Evolutionary conservation across 73 alveolate species (phyloP).

Genomic region (Durusdinium trenchii): DNA sequence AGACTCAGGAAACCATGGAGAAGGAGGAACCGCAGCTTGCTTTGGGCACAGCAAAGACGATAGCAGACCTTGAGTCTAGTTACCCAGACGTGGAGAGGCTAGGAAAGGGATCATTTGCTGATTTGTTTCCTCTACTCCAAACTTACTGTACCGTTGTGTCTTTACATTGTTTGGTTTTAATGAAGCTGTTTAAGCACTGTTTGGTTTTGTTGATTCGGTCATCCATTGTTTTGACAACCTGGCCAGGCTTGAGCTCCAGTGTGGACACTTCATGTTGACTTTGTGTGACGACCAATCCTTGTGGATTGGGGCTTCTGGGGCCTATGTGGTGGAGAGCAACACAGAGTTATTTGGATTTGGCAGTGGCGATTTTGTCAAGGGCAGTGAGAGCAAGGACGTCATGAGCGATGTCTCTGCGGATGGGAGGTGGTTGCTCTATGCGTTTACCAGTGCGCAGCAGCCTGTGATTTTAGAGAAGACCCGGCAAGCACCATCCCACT

Average conservation of each 20-base stretch:
- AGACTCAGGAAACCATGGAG: background rate
- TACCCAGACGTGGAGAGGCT: constrained; percentile 42
- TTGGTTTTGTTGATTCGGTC: no score
- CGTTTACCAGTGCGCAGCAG: background rate
- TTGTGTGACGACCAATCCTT: background rate
- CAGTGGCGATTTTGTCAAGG: background rate
- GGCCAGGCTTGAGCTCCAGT: background rate
- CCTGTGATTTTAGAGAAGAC: background rate
- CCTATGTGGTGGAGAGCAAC: background rate
- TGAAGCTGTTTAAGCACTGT: no score
- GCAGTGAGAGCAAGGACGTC: background rate
- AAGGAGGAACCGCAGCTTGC: background rate
- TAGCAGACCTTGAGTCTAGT: background rate
- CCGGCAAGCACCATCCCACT: background rate
- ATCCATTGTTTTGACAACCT: no score
- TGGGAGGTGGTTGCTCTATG: background rate
- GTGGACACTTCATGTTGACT: background rate
- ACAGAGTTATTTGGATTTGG: background rate
- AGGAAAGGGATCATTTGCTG: no score
- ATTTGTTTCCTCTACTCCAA: no score
- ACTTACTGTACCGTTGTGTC: no score
- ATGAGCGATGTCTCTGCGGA: background rate
- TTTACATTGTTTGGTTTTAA: no score
- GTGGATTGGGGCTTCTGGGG: background rate
- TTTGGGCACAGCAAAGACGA: background rate